These are phyloP conservation scores for Alternaria viburni DNA, from an alignment of 2,329 filamentous ascomycete genomes.

Conservation along the genomic window DNA sequence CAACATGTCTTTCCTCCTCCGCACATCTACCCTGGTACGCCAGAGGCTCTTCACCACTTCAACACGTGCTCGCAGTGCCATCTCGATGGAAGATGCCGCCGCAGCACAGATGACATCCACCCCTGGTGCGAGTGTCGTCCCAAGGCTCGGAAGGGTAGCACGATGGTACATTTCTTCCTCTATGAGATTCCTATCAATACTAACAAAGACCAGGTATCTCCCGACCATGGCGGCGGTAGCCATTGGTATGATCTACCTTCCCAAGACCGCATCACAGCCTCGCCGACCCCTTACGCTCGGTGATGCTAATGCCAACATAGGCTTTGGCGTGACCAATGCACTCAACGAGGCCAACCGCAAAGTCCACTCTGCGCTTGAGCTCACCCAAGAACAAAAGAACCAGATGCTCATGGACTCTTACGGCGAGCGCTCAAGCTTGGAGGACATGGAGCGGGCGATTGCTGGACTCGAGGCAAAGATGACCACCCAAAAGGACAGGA, in stretches of 20 bases:
- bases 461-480: constrained; percentile 35
- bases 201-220: constrained; percentile 34
- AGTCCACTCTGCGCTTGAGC: constrained; percentile 26
- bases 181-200: neutral
- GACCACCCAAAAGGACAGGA: constrained; percentile 42
- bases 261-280: constrained; percentile 23
- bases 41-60: constrained; percentile 41
- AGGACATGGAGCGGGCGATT: constrained; percentile 42
- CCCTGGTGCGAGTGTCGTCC: constrained; percentile 26
- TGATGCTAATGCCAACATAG: constrained; percentile 42
- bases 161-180: constrained; percentile 32
- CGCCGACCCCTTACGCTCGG: constrained; percentile 37
- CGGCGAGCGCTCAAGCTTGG: constrained; percentile 40
- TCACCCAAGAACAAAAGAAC: constrained; percentile 42
- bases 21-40: constrained; percentile 29
- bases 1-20: constrained; percentile 39
- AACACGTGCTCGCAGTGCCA: constrained; percentile 29
- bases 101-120: constrained; percentile 32
- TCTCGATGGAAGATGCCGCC: constrained; percentile 32
- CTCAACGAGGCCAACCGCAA: constrained; percentile 41
- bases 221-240: constrained; percentile 44
- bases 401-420: constrained; percentile 39
- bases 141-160: constrained; percentile 41
- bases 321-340: constrained; percentile 39
- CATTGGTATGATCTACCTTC: constrained; percentile 39